Evolutionary conservation across 2,329 filamentous ascomycete genomes (phyloP).

Genomic region (Shiraia bambusicola): DNA sequence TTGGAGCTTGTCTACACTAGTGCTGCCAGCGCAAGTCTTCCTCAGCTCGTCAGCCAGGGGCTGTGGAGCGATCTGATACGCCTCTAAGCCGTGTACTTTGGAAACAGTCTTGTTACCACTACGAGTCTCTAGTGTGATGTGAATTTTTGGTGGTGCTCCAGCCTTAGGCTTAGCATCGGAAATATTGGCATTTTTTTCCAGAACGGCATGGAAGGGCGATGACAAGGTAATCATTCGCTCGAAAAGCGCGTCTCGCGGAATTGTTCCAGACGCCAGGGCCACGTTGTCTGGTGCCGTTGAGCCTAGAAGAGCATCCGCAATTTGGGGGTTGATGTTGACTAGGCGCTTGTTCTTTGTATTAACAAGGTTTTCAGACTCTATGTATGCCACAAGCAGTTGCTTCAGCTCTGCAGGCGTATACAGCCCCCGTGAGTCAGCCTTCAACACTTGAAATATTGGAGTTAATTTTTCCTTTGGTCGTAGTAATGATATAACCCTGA

Average conservation of each 20-base stretch:
- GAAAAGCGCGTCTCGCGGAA: constrained; percentile 61
- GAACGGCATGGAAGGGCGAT: constrained; percentile 59
- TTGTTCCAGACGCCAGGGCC: constrained; percentile 58
- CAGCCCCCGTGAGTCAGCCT: constrained; percentile 54
- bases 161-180: constrained; percentile 58
- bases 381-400: constrained; percentile 58
- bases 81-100: constrained; percentile 62
- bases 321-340: constrained; percentile 61
- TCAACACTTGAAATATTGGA: constrained; percentile 55
- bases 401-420: constrained; percentile 64
- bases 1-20: constrained; percentile 62
- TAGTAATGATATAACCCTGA: constrained; percentile 56
- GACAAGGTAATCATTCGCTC: constrained; percentile 60
- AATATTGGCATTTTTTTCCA: constrained; percentile 50
- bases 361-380: constrained; percentile 59
- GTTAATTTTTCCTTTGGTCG: constrained; percentile 60
- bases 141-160: constrained; percentile 61
- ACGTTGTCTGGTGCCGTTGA: constrained; percentile 56
- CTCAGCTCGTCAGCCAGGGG: constrained; percentile 65
- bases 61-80: constrained; percentile 61
- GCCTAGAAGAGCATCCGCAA: constrained; percentile 63
- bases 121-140: constrained; percentile 63
- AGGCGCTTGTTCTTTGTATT: constrained; percentile 61
- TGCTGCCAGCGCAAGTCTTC: constrained; percentile 68
- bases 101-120: constrained; percentile 67